These are phyloP conservation scores for Suillus ampliporus DNA, from an alignment of 768 basidiomycete genomes.

Conservation along the genomic window DNA sequence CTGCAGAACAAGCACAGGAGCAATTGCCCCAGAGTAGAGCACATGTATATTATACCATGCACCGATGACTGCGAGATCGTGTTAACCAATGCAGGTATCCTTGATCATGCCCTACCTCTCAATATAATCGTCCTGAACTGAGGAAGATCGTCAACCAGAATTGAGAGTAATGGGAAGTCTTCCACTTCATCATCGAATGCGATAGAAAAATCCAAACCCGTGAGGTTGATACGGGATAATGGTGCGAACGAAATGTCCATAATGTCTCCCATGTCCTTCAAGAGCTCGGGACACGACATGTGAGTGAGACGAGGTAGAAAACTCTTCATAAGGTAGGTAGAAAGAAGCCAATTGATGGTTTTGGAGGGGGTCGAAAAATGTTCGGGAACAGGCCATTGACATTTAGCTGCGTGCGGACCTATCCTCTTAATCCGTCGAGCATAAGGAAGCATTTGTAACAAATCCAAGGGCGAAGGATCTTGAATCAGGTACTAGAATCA, in stretches of 20 bases:
- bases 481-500: not conserved
- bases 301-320: constrained; percentile 2
- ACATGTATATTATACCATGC: not conserved
- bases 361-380: not conserved
- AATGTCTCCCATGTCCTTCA: not conserved
- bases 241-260: not conserved
- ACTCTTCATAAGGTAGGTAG: not conserved
- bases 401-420: not conserved
- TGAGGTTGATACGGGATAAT: not conserved
- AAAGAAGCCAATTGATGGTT: not conserved
- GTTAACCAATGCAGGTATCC: not conserved
- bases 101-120: not conserved
- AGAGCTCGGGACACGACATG: not conserved
- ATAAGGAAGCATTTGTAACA: not conserved
- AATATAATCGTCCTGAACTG: not conserved
- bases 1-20: not conserved
- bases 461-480: not conserved
- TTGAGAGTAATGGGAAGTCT: not conserved
- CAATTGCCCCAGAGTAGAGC: not conserved
- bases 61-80: not conserved
- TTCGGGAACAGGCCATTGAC: not conserved
- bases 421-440: constrained; percentile 1
- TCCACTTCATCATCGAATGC: not conserved
- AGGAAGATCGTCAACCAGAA: not conserved
- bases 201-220: not conserved